A percentile compares a stretch with the other conserved stretches of the same genome.
These are phyloP conservation scores for Lentinula detonsa DNA, from an alignment of 768 basidiomycete species.

Conservation along the genomic window DNA sequence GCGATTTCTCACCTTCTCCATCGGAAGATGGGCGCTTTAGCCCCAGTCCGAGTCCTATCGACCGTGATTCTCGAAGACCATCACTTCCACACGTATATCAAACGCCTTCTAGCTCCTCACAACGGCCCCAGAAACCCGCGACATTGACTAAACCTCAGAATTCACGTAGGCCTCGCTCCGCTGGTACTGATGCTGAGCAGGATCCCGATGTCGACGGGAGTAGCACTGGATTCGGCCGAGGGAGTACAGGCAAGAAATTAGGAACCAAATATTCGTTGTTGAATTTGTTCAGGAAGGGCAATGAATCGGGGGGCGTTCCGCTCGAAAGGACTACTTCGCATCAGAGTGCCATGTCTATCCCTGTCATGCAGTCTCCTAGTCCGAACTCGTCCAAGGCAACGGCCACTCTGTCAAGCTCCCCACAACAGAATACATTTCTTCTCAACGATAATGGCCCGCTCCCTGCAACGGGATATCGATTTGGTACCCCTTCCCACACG, in stretches of 20 bases:
- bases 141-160: constrained; percentile 23
- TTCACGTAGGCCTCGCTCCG: constrained; percentile 62
- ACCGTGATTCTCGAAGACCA: constrained; percentile 45
- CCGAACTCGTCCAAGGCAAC: constrained; percentile 3
- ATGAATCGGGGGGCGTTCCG: constrained; percentile 10
- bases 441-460: constrained; percentile 16
- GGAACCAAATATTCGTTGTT: constrained; percentile 71
- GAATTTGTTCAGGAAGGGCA: constrained; percentile 65
- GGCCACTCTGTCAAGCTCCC: constrained; percentile 15
- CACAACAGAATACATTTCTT: constrained; percentile 13
- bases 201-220: constrained; percentile 25
- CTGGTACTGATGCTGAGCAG: constrained; percentile 59
- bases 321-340: constrained; percentile 14
- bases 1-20: constrained; percentile 33
- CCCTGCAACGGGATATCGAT: constrained; percentile 16
- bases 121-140: constrained; percentile 28
- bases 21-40: constrained; percentile 21
- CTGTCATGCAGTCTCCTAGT: constrained; percentile 13
- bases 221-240: constrained; percentile 24
- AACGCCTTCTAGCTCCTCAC: constrained; percentile 20
- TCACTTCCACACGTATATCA: constrained; percentile 57
- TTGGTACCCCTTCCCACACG: constrained; percentile 17
- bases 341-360: constrained; percentile 13
- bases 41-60: constrained; percentile 21
- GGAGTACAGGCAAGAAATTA: constrained; percentile 36